Evolutionary conservation across 495 filamentous ascomycete species (phyloP).

Genomic region (Schizothecium vesticola): DNA sequence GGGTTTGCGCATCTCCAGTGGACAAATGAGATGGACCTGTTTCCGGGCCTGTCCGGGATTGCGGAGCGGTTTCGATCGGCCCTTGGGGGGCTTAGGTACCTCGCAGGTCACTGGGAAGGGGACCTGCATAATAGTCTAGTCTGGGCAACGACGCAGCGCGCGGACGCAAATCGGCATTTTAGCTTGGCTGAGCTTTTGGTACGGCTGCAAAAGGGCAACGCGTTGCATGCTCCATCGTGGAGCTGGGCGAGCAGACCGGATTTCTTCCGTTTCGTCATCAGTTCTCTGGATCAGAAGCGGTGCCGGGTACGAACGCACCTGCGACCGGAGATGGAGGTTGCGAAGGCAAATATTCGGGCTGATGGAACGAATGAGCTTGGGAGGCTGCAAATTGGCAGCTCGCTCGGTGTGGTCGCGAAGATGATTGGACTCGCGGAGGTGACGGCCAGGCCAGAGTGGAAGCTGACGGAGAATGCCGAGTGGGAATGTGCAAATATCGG

Average conservation of each 20-base stretch:
- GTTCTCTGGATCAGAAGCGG: neutral
- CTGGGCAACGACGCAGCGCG: neutral
- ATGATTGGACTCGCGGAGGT: neutral
- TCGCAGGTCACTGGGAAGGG: neutral
- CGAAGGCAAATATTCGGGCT: neutral
- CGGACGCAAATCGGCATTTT: neutral
- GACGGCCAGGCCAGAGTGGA: neutral
- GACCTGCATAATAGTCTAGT: neutral
- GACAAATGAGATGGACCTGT: neutral
- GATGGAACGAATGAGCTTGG: neutral
- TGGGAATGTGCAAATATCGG: neutral
- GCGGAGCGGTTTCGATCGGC: neutral
- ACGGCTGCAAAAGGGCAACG: neutral
- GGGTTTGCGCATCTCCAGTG: neutral
- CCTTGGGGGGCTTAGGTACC: neutral
- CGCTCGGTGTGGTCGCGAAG: neutral
- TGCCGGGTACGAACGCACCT: neutral
- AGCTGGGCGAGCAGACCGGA: neutral
- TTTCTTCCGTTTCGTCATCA: neutral
- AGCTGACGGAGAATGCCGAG: neutral
- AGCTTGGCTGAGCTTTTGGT: neutral
- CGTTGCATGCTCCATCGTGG: neutral
- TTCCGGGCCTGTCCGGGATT: neutral
- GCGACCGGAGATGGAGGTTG: neutral
- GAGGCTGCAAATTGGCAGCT: neutral